Evolutionary conservation across 768 basidiomycete species (phyloP).

Genomic region (Neoboletus brunneissimus): DNA sequence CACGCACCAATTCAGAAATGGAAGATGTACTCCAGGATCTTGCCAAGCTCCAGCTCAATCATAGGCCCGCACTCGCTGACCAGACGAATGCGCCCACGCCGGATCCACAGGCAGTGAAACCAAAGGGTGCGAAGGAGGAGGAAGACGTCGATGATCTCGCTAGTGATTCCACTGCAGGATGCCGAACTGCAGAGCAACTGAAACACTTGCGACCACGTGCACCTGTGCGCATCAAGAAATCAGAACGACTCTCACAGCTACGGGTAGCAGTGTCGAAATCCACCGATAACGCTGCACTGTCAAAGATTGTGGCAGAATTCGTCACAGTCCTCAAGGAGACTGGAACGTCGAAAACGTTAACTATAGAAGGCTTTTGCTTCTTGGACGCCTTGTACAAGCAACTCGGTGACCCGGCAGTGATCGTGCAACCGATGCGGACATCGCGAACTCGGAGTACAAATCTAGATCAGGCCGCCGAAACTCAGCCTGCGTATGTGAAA

Average conservation of each 20-base stretch:
- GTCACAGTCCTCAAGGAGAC: constrained; percentile 54
- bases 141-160: constrained; percentile 48
- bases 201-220: constrained; percentile 28
- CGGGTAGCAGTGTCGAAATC: constrained; percentile 43
- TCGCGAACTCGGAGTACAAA: constrained; percentile 41
- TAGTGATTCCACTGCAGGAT: constrained; percentile 34
- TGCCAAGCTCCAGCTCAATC: constrained; percentile 56
- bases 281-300: constrained; percentile 53
- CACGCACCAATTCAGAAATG: constrained; percentile 43
- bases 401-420: constrained; percentile 64
- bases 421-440: constrained; percentile 50
- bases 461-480: constrained; percentile 37
- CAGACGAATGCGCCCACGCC: constrained; percentile 39
- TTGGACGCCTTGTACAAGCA: constrained; percentile 69
- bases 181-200: constrained; percentile 16
- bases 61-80: constrained; percentile 49
- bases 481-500: constrained; percentile 52
- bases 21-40: constrained; percentile 57
- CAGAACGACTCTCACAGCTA: constrained; percentile 49
- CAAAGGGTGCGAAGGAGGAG: constrained; percentile 19
- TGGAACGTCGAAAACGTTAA: constrained; percentile 63
- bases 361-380: constrained; percentile 68
- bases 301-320: constrained; percentile 57
- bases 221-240: constrained; percentile 38
- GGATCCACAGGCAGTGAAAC: constrained; percentile 35